Conservation (phyloP, 106 monocot species). For the Platanthera guangdongensis region DNA sequence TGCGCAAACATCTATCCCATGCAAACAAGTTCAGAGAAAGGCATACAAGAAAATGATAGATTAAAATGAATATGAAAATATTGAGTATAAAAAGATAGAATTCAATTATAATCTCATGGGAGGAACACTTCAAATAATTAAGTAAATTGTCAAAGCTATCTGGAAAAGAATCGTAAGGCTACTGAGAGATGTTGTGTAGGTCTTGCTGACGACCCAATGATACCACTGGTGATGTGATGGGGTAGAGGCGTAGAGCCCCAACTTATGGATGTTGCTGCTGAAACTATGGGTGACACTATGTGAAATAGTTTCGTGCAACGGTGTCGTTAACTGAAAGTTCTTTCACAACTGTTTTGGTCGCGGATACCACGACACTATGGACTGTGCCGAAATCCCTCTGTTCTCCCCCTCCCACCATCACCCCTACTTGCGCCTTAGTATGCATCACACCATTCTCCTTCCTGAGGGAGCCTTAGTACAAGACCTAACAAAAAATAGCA, state of each 20-base stretch:
- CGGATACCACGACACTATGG: slow-evolving; percentile 11
- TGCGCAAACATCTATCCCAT: neutral
- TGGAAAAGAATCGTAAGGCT: slow-evolving; percentile 96
- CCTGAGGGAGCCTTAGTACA: neutral
- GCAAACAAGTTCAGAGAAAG: neutral
- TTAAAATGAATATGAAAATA: neutral
- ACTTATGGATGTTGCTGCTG: slow-evolving; percentile 45
- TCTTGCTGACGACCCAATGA: slow-evolving; percentile 94
- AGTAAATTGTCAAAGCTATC: slow-evolving; percentile 20
- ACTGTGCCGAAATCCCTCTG: slow-evolving; percentile 28
- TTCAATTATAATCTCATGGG: neutral
- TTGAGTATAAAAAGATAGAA: neutral
- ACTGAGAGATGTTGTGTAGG: slow-evolving; percentile 90
- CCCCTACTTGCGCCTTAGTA: slow-evolving; percentile 36
- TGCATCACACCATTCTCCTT: slow-evolving; percentile 19
- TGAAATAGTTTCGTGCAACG: slow-evolving; percentile 23
- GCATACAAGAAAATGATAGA: neutral
- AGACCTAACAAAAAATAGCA: neutral
- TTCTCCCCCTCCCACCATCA: slow-evolving; percentile 14
- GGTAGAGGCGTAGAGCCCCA: slow-evolving; percentile 27
- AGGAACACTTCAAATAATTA: neutral
- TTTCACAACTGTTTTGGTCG: neutral
- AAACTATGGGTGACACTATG: slow-evolving; percentile 14
- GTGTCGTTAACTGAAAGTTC: slow-evolving; percentile 16
- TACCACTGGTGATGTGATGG: slow-evolving; percentile 64